Percentiles rank a stretch among this genome's conserved stretches.
These are phyloP conservation scores for Diplodia seriata DNA, from an alignment of 2,329 filamentous ascomycete species.

Conservation along the genomic window DNA sequence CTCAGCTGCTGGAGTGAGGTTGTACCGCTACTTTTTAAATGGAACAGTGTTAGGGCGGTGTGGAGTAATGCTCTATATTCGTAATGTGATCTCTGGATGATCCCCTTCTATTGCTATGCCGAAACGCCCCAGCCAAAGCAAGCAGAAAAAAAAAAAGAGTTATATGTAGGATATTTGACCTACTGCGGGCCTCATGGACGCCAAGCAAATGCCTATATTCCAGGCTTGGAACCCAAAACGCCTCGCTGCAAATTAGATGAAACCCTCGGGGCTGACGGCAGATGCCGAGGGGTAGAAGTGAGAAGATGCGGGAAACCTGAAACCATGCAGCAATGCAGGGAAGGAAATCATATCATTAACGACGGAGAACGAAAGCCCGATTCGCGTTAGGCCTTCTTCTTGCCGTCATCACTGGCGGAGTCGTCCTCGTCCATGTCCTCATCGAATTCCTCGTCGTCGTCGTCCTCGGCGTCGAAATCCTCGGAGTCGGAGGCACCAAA, in stretches of 20 bases:
- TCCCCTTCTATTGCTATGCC: slow-evolving; percentile 29
- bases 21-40: not conserved
- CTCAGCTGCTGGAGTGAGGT: not conserved
- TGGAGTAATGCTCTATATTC: slow-evolving; percentile 21
- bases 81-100: slow-evolving; percentile 6
- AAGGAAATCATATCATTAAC: not conserved
- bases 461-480: slow-evolving; percentile 56
- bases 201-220: slow-evolving; percentile 31
- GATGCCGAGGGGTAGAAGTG: slow-evolving; percentile 2
- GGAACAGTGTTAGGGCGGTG: not conserved
- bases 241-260: slow-evolving; percentile 28
- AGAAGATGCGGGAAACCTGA: slow-evolving; percentile 8
- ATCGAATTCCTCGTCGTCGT: slow-evolving; percentile 61
- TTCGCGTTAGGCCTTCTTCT: slow-evolving; percentile 12
- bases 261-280: not conserved
- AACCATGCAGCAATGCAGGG: slow-evolving; percentile 10
- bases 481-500: slow-evolving; percentile 72
- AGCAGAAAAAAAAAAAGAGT: not conserved
- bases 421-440: slow-evolving; percentile 59
- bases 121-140: slow-evolving; percentile 22
- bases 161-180: slow-evolving; percentile 10
- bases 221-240: slow-evolving; percentile 25
- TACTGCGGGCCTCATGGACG: slow-evolving; percentile 21
- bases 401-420: slow-evolving; percentile 12
- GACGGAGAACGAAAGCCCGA: not conserved